phyloP scores from a whole-genome alignment of 306 rosid genomes.

The peach (Prunus persica) region Prunus_persica_NCBIv2 NC_034011.1:18745001-18745500 shows the following conservation, averaged over 20 bases:
- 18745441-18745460: neutral
- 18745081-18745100: conserved; percentile 3
- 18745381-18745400: neutral
- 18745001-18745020: conserved; percentile 16
- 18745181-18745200: neutral
- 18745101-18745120: neutral
- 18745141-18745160: neutral
- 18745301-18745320: neutral
- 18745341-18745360: neutral
- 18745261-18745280: neutral
- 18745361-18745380: neutral
- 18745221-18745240: neutral
- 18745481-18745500: neutral
- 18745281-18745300: neutral
- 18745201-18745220: neutral
- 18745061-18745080: neutral
- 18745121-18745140: neutral
- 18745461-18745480: neutral
- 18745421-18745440: neutral
- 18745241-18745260: neutral
- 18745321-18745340: neutral
- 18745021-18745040: neutral
- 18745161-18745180: conserved; percentile 2
- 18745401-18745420: neutral
- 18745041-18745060: neutral